phyloP scores from a whole-genome alignment of 192 early-diverging fungal genomes.

The Chytriomyces hyalinus region DNA sequence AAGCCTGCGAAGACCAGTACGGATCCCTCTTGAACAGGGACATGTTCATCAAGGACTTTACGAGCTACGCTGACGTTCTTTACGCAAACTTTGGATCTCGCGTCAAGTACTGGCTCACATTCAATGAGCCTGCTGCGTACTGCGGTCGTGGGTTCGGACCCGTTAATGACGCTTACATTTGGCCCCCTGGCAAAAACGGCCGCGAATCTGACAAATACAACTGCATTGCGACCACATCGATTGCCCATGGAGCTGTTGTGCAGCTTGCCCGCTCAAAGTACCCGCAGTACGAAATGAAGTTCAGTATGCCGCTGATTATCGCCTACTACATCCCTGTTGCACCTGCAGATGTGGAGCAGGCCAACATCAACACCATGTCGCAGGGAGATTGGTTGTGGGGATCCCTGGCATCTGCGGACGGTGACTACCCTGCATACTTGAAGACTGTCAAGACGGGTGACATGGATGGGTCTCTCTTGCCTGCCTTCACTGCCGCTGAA shows the following conservation, averaged over 20 bases:
- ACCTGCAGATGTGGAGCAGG: constrained; percentile 37
- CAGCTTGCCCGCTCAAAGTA: constrained; percentile 28
- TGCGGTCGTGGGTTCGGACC: constrained; percentile 32
- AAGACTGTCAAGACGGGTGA: constrained; percentile 13
- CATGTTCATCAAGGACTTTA: constrained; percentile 45
- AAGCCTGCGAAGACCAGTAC: constrained; percentile 44
- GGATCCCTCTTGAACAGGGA: constrained; percentile 37
- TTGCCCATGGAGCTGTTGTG: constrained; percentile 41
- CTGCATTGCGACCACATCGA: constrained; percentile 30
- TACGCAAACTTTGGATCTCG: constrained; percentile 51
- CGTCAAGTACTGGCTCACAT: constrained; percentile 56
- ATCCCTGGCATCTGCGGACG: constrained; percentile 30
- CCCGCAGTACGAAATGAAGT: constrained; percentile 20
- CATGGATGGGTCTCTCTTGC: constrained; percentile 34
- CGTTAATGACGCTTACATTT: constrained; percentile 7
- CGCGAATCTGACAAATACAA: neutral
- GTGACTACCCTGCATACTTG: constrained; percentile 47
- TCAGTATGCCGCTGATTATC: constrained; percentile 37
- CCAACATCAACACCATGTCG: constrained; percentile 30
- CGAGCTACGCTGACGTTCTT: constrained; percentile 40
- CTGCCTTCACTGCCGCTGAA: constrained; percentile 44
- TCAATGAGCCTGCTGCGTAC: constrained; percentile 49
- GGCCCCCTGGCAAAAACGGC: neutral
- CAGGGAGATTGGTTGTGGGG: constrained; percentile 45
- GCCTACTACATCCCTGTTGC: constrained; percentile 9